Base-by-base conservation (phyloP, 768 basidiomycete genomes). In the Leccinum barrowsii region DNA sequence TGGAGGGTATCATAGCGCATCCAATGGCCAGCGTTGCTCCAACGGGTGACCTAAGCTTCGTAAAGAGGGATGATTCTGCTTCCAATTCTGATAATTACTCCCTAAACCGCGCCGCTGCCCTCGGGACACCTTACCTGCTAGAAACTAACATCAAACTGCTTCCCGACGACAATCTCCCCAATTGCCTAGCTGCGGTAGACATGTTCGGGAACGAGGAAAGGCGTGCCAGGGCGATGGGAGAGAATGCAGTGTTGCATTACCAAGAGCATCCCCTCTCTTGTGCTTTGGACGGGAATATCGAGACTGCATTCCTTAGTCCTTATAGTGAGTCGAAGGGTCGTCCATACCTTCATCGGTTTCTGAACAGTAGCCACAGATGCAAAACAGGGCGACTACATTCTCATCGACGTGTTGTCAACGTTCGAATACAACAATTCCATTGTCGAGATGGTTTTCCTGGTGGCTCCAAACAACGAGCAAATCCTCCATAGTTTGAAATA, bases 201-300 rank as follows among this genome's bases (percentile, higher is more conserved):
- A 72, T 87, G 55, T 73, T 84, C 11, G 58, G 61, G n/a, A 67
- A 78, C 13, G 82, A 82, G 64, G 67, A 59, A 35, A 66, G 60
- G 35, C 77, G 77, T 54, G 62, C 67, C 7, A 52, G 62, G 19
- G 44, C 55, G 12, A 63, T 86, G 21, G 77, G 76, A 12, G 65
- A 70, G 26, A 64, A 70, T 24, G 65, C 65, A 21, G 71, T 67
- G 50, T 47, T 60, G 15, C 67, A 77, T 62, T 85, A 83, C 64
- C 60, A 81, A 40, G 59, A 66, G 2, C 73, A 79, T 67, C 71
- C 85, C 26, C 76, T 78, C 24, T 84, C 82, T 12, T 71, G 74
- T 65, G 85, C 84, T 4, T 85, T 86, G 5, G 85, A 88, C 71
- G 78, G 80, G 7, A 64, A 74, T n/a, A 61, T 67, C 4, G 68